phyloP scores from a whole-genome alignment of 176 grass and related monocot genomes.

The Zoysia pacifica region DNA sequence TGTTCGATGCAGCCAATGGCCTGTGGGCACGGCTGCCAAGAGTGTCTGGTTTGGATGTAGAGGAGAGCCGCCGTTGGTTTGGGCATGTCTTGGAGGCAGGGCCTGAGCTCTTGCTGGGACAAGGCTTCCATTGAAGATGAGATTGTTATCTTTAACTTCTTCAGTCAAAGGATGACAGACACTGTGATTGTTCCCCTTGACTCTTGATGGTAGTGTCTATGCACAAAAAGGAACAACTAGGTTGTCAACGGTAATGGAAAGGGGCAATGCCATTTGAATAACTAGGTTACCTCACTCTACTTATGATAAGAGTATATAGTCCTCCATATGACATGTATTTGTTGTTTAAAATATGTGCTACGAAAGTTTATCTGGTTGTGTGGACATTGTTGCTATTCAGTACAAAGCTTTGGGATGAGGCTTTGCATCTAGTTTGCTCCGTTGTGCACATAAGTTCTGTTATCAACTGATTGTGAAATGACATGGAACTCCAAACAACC shows the following conservation, averaged over 20 bases:
- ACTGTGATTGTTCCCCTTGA: neutral
- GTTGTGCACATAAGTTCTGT: neutral
- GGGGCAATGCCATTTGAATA: too few relatives aligned
- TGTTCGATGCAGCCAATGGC: constrained; percentile 45
- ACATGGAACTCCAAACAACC: neutral
- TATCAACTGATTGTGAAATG: neutral
- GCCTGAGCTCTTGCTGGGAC: constrained; percentile 30
- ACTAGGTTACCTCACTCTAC: neutral
- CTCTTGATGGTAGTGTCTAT: neutral
- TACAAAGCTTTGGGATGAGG: neutral
- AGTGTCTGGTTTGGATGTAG: constrained; percentile 18
- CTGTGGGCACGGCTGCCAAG: constrained; percentile 29
- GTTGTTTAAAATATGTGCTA: neutral
- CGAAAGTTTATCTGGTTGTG: neutral
- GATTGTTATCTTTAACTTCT: constrained; percentile 17
- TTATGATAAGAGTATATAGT: neutral
- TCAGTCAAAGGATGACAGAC: neutral
- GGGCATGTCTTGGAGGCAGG: constrained; percentile 58
- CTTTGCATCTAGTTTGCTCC: neutral
- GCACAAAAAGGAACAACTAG: constrained; percentile 25
- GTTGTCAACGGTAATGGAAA: neutral
- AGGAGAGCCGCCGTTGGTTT: constrained; percentile 40
- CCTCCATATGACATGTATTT: neutral
- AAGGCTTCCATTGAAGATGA: neutral
- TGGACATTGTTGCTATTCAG: neutral